Conservation (phyloP, 1,284 basidiomycete genomes). For the Polyporus tsugae region DNA sequence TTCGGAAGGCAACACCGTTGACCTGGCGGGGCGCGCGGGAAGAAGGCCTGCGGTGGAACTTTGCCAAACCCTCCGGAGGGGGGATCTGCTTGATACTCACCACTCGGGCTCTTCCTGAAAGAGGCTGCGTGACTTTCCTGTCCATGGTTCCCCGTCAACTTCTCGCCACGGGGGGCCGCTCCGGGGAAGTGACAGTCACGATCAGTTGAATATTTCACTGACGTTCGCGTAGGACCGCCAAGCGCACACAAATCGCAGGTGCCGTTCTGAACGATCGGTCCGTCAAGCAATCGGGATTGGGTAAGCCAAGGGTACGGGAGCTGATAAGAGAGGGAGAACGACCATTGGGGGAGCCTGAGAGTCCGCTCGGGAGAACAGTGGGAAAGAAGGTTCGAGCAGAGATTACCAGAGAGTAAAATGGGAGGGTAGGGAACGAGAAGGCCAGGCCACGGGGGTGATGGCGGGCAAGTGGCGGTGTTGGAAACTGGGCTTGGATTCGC, state of each 20-base stretch:
- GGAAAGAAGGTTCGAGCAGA: slow-evolving; percentile 5
- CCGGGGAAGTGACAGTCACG: not conserved
- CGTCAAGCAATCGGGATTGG: slow-evolving; percentile 8
- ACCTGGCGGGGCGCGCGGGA: slow-evolving; percentile 1
- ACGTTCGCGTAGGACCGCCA: slow-evolving; percentile 4
- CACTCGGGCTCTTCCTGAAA: not conserved
- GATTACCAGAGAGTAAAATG: not conserved
- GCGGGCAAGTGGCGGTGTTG: slow-evolving; percentile 6
- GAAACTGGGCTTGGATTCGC: not conserved
- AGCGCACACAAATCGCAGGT: slow-evolving; percentile 2
- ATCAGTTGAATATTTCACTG: not conserved
- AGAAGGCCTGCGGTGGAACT: not conserved
- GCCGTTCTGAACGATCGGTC: not conserved
- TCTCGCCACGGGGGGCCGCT: not conserved
- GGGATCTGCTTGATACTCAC: not conserved
- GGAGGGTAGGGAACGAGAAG: not conserved
- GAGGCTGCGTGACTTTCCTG: not conserved
- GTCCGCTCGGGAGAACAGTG: slow-evolving; percentile 1
- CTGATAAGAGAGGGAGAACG: slow-evolving; percentile 7
- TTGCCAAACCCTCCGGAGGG: not conserved
- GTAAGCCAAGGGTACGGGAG: not conserved
- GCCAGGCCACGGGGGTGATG: not conserved
- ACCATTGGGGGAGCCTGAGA: slow-evolving; percentile 7
- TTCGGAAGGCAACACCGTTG: not conserved
- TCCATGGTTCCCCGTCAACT: not conserved